Percentiles rank a stretch among this genome's conserved stretches.
These are phyloP conservation scores for Dictyostelium citrinum DNA, from an alignment of 78 protist genomes.

Conservation along the genomic window DNA sequence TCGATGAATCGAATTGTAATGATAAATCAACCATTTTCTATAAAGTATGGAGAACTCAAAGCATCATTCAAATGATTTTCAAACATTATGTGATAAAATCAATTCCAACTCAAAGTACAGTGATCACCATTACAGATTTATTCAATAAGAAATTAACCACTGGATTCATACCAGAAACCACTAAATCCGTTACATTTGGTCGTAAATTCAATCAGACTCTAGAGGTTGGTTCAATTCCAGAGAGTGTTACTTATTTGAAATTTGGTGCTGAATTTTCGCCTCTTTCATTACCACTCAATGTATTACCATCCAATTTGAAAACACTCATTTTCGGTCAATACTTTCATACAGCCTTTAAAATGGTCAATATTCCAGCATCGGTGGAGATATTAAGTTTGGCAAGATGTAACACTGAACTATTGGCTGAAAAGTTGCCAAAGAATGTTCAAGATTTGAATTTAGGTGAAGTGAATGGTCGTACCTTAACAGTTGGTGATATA, in stretches of 20 bases:
- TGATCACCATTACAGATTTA: background rate
- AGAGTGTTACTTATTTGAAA: background rate
- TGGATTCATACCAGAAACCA: background rate
- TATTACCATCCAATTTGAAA: background rate
- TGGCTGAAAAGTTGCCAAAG: background rate
- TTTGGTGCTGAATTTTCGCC: conserved; percentile 8
- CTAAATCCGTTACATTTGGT: conserved; percentile 31
- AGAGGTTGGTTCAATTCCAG: background rate
- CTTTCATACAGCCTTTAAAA: background rate
- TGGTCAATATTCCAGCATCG: background rate
- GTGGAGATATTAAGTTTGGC: background rate
- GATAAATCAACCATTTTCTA: background rate
- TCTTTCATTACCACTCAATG: background rate
- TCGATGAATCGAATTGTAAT: background rate
- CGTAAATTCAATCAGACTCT: background rate
- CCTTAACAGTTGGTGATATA: background rate
- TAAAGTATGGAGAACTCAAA: background rate
- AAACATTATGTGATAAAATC: background rate
- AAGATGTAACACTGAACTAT: background rate
- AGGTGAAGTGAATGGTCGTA: background rate
- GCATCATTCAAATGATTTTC: background rate
- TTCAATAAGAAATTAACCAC: background rate
- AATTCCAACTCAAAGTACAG: background rate
- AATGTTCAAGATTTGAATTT: background rate
- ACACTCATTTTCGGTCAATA: background rate